Base-by-base conservation (phyloP, 352 stramenopile genomes). In the Phytophthora brassicae region DNA sequence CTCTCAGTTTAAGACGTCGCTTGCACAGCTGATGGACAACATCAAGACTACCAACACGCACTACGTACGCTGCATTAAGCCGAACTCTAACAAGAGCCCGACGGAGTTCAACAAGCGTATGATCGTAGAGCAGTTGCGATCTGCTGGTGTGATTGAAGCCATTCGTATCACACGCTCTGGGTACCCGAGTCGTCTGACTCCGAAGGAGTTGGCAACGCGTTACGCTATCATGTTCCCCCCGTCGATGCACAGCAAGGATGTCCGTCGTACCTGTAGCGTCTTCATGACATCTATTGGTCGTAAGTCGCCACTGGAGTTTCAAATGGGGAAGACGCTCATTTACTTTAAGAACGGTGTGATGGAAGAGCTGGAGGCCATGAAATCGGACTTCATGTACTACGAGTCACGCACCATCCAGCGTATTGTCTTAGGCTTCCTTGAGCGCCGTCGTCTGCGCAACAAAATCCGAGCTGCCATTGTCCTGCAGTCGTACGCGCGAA, bases 261-360 rank as follows among this genome's bases (percentile, higher is more conserved):
- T 88, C 14, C 81, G 83, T 22, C 78, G 82, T 23, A 94, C 86
- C 12, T 96, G 84, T 64, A 79, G 64, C 7, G 64, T 86, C 20
- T 93, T 96, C 62, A 93, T 96, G 86, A 69, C 64, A 13, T 83
- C 83, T 13, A 94, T 94, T 38, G 88, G 86, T 19, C 84, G 86
- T 19, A 89, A 92, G 68, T 81, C 85, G 11, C 87, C 87, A 6
- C 62, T 96, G 16, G 88, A 96, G 65, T 96, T 91, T 44, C 88
- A 96, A 54, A 95, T 96, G 80, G 88, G 88, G 33, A 98, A 98
- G 65, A 98, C 90, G n/a, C 82, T 96, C 16, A 86, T 98, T 17
- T 99, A 98, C 81, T 98, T 98, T 75, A 96, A 96, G 73, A 92
- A 94, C 46, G 95, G 95, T 48, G 92, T 97, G 24, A 90, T 98